phyloP scores from a whole-genome alignment of 139 green algal species.

The Ulvella scutata region DNA sequence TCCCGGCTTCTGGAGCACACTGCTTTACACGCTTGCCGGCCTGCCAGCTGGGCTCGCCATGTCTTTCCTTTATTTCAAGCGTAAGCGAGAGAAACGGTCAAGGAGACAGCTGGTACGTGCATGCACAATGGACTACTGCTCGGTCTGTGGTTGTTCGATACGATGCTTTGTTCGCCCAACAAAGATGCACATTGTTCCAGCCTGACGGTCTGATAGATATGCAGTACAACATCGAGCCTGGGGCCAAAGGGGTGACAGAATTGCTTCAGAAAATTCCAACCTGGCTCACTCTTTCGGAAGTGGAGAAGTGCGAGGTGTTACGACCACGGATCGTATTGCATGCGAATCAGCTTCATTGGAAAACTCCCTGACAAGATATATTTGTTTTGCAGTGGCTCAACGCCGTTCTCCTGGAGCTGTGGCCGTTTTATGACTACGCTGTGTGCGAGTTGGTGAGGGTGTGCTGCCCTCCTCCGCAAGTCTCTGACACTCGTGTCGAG shows the following conservation, averaged over 20 bases:
- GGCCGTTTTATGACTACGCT: conserved; percentile 72
- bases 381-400: conserved; percentile 63
- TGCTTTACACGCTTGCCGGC: not conserved
- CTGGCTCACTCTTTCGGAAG: conserved; percentile 54
- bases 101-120: not conserved
- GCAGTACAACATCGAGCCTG: conserved; percentile 42
- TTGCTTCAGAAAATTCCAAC: conserved; percentile 51
- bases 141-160: too few species aligned
- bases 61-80: conserved; percentile 3
- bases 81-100: not conserved
- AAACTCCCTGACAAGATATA: not conserved
- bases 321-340: too few species aligned
- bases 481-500: not conserved
- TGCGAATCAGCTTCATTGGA: too few species aligned
- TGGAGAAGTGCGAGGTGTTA: conserved; percentile 65
- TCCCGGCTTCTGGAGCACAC: not conserved
- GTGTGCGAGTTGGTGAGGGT: conserved; percentile 58
- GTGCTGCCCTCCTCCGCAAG: not conserved
- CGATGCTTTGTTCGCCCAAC: too few species aligned
- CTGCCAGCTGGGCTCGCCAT: not conserved
- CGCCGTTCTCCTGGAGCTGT: conserved; percentile 47
- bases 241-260: conserved; percentile 54
- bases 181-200: not conserved
- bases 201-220: too few species aligned
- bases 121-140: too few species aligned